These are phyloP conservation scores for Houttuynia cordata DNA, from an alignment of 164 flowering plant species.

Conservation along the genomic window DNA sequence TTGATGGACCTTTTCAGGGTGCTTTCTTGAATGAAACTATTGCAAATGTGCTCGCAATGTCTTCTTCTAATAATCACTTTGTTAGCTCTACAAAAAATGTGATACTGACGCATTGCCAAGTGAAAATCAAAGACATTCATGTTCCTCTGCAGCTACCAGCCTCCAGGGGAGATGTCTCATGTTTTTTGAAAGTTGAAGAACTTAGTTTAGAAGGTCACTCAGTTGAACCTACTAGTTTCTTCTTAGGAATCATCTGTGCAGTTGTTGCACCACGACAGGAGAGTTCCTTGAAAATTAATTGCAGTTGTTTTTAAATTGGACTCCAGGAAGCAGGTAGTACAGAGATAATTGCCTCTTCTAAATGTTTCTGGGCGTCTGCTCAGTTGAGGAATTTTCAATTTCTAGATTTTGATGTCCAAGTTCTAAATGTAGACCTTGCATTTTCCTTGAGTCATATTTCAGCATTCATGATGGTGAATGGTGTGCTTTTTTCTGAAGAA, in stretches of 20 bases:
- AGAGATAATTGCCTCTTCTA: slow-evolving; percentile 19
- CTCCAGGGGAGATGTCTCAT: slow-evolving; percentile 21
- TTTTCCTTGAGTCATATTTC: slow-evolving; percentile 45
- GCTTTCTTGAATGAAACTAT: slow-evolving; percentile 43
- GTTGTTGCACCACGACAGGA: slow-evolving; percentile 25
- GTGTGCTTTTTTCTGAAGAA: slow-evolving; percentile 17
- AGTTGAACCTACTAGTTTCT: slow-evolving; percentile 25
- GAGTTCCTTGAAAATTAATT: slow-evolving; percentile 25
- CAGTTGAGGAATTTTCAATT: slow-evolving; percentile 40
- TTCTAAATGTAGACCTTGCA: slow-evolving; percentile 34
- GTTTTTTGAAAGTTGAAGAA: slow-evolving; percentile 27
- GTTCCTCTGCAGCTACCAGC: slow-evolving; percentile 36
- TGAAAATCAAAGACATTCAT: slow-evolving; percentile 30
- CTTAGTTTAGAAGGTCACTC: slow-evolving; percentile 26
- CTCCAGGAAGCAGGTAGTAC: slow-evolving; percentile 27
- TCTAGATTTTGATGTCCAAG: slow-evolving; percentile 19
- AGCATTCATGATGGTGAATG: slow-evolving; percentile 17
- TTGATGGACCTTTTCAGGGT: slow-evolving; percentile 20
- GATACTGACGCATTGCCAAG: slow-evolving; percentile 32
- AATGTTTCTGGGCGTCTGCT: slow-evolving; percentile 19
- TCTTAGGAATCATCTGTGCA: slow-evolving; percentile 34
- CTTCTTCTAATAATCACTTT: slow-evolving; percentile 23
- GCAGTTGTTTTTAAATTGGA: slow-evolving; percentile 34
- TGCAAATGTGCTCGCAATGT: slow-evolving; percentile 23
- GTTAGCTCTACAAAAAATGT: slow-evolving; percentile 26